Conservation (phyloP, 192 early-diverging fungal species). For the Coemansia sp. region DNA sequence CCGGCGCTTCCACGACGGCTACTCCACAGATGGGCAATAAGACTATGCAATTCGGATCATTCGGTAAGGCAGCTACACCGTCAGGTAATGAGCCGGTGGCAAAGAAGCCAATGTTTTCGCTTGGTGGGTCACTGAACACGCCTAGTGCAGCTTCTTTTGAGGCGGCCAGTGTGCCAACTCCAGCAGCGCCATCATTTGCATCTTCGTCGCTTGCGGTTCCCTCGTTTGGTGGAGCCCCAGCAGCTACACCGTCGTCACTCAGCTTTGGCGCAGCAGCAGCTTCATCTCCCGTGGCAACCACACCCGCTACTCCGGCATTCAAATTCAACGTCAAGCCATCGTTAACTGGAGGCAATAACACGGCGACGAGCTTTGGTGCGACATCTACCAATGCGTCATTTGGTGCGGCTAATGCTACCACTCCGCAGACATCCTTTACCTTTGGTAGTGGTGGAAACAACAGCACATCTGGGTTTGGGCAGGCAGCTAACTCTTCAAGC, state of each 20-base stretch:
- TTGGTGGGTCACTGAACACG: conserved; percentile 29
- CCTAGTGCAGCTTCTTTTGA: conserved; percentile 47
- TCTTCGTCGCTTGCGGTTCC: conserved; percentile 5
- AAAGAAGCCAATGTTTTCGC: conserved; percentile 27
- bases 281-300: conserved; percentile 27
- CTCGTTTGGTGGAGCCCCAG: conserved; percentile 33
- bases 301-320: conserved; percentile 23
- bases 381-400: conserved; percentile 8
- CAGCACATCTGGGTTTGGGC: too few species aligned
- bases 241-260: conserved; percentile 32
- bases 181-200: conserved; percentile 30
- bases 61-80: not conserved
- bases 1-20: not conserved
- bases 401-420: not conserved
- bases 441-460: conserved; percentile 2
- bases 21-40: conserved; percentile 3
- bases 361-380: conserved; percentile 19
- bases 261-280: conserved; percentile 29
- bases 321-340: conserved; percentile 23
- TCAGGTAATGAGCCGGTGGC: conserved; percentile 7
- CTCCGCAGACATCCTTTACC: conserved; percentile 4
- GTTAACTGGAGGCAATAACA: conserved; percentile 6
- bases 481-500: not conserved
- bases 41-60: conserved; percentile 10
- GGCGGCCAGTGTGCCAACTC: conserved; percentile 29